Conservation (phyloP, 1,284 basidiomycete genomes). For the Gomphus bonarii region DNA sequence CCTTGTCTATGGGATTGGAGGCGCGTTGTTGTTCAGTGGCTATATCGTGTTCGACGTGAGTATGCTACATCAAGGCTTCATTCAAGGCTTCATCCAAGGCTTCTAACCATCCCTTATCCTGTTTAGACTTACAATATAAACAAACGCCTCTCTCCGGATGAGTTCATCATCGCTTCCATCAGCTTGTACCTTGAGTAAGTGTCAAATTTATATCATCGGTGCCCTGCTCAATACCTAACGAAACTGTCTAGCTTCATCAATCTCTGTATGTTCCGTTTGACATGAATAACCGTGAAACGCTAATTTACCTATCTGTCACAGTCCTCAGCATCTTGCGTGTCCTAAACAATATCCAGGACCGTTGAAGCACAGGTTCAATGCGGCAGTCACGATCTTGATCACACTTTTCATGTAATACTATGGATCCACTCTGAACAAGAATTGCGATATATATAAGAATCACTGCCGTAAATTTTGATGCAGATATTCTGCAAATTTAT, state of each 20-base stretch:
- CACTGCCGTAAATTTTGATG: conserved; percentile 56
- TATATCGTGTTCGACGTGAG: conserved; percentile 67
- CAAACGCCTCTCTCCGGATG: conserved; percentile 72
- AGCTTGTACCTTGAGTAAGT: conserved; percentile 80
- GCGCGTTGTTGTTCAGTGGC: conserved; percentile 73
- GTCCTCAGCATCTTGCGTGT: conserved; percentile 72
- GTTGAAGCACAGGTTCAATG: conserved; percentile 18
- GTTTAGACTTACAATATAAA: conserved; percentile 66
- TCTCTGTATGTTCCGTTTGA: conserved; percentile 37
- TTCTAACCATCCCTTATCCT: neutral
- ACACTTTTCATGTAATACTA: neutral
- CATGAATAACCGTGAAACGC: neutral
- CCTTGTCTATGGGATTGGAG: conserved; percentile 68
- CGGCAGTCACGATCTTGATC: neutral
- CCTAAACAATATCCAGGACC: conserved; percentile 44
- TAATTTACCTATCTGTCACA: conserved; percentile 17
- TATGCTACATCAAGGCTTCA: no score
- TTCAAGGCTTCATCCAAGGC: no score
- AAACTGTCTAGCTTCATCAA: conserved; percentile 47
- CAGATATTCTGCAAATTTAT: conserved; percentile 71
- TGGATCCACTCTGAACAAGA: neutral
- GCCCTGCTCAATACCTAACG: neutral
- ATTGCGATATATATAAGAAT: conserved; percentile 6
- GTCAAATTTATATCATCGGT: neutral
- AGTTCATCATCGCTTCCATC: conserved; percentile 79